Evolutionary conservation across 2,329 filamentous ascomycete genomes (phyloP).

Genomic region (Ascochyta pisi): DNA sequence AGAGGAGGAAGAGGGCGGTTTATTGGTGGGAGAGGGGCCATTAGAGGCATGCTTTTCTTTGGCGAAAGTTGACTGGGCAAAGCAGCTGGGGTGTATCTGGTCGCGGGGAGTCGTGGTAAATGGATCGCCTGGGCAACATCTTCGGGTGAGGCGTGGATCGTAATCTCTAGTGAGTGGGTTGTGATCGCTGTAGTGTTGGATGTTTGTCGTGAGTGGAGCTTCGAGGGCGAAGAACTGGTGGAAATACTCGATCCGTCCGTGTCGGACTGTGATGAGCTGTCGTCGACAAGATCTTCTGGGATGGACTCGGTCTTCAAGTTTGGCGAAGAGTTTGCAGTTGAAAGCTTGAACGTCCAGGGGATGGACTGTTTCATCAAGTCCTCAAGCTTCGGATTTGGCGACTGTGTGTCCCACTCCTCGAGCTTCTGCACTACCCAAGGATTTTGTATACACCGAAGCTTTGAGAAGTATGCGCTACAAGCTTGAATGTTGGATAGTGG

Average conservation of each 20-base stretch:
- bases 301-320: slow-evolving; percentile 28
- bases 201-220: slow-evolving; percentile 29
- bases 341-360: slow-evolving; percentile 41
- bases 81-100: slow-evolving; percentile 2
- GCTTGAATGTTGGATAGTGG: slow-evolving; percentile 45
- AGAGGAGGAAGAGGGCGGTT: slow-evolving; percentile 36
- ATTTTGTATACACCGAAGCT: slow-evolving; percentile 47
- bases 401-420: slow-evolving; percentile 39
- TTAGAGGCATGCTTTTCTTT: slow-evolving; percentile 20
- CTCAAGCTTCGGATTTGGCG: slow-evolving; percentile 27
- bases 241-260: slow-evolving; percentile 27
- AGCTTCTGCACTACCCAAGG: slow-evolving; percentile 46
- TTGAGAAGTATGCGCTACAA: slow-evolving; percentile 49
- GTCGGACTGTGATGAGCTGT: slow-evolving; percentile 27
- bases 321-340: slow-evolving; percentile 28
- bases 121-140: slow-evolving; percentile 30
- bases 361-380: slow-evolving; percentile 42
- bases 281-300: slow-evolving; percentile 29
- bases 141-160: slow-evolving; percentile 35
- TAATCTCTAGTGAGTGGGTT: slow-evolving; percentile 37
- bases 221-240: slow-evolving; percentile 6
- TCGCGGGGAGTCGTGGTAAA: slow-evolving; percentile 14
- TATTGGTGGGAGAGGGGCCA: slow-evolving; percentile 26
- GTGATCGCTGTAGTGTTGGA: slow-evolving; percentile 29
- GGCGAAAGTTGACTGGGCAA: slow-evolving; percentile 1